Evolutionary conservation across 23 red algal species (phyloP), one percentile per base, ranked within the genome.

Genomic region (Pyropia haitanensis): DNA sequence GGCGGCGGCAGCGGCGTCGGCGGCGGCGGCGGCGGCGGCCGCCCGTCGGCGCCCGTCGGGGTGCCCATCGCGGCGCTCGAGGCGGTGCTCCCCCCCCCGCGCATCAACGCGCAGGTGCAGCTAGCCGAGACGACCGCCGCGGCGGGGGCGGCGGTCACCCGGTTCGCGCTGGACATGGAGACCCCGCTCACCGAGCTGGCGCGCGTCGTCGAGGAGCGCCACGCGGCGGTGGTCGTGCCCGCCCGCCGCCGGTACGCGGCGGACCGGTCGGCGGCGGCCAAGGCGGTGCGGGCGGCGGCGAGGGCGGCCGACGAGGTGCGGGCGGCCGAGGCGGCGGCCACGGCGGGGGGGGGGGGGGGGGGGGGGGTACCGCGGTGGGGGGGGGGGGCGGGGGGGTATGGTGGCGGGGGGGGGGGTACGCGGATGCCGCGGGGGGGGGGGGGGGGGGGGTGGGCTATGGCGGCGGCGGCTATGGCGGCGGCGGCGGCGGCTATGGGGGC

Each of bases 111-210:
- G 2, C 81, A 87, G 48, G 60, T 67, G 27, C 44, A 61, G 26
- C 56, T 87, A 25, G 81, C 60, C 23, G 61, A 65, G 32, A 51
- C 81, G 1, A 70, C 75, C 28, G 51, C 60, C 14, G 60, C 49
- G 18, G 71, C 81, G n/a, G 54, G 60, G 18, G 59, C 51, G 17
- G 48, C 32, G 27, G 18, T 87, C 39, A 39, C 58, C 61, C 69
- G 69, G 3, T 87, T 76, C 60, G 81, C 81, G 23, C 61, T 87
- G 71, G 81, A 87, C 54, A 73, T 87, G 30, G 74, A 61, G 1
- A 65, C 81, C n/a, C 81, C 81, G 5, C 75, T 87, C 22, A 49
- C 63, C 17, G 81, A 87, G 29, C 63, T 87, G 64, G 57, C 81
- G 14, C 71, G 81, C 46, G 76, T 64, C 70, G 69, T 87, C 51